Evolutionary conservation across 805 yeast genomes (phyloP), one percentile per base, ranked within the genome.

Genomic region (Saturnispora saitoi): DNA sequence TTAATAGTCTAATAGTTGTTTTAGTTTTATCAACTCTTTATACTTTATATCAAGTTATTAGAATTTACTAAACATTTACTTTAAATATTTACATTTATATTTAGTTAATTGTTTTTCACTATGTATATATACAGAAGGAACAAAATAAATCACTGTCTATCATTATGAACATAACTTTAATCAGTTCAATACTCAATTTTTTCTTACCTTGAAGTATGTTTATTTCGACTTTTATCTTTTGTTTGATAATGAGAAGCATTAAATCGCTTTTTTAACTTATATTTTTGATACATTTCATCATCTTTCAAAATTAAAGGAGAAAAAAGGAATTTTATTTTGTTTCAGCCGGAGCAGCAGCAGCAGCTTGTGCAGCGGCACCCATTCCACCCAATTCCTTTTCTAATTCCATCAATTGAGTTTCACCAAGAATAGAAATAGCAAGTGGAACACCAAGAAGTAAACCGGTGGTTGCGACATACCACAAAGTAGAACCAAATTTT

Each of bases 401-500:
- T 83, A 87, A 77, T 71, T 90, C 97, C 64, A 83, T 80, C 66
- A 90, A 77, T 72, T 91, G 97, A 65, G 89, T 95, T 72, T 91
- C 97, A 52, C 89, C 81, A 60, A 93, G 75, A 58, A 93, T 86
- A 47, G 96, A 83, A 59, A 93, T 73, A 8, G 96, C 82, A 58
- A 87, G 76, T 55, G 99, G 99, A 42, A 89, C 95, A 65, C 96
- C 97, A 59, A 93, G 72, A 54, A 93, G 76, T 59, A 93, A 71
- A 38, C 86, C 81, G 38, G 93, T 78, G 11, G 98, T 82, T 11
- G 96, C 81, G 49, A 87, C 55, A 52, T 84, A 76, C 98, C 98
- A 93, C 56, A 90, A 74, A 36, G 85, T 71, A 57, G 77, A 76
- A 52, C 96, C 96, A 52, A 86, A 73, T 56, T 79, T 80, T 52